A percentile compares a stretch with the other conserved stretches of the same genome.
Evolutionary conservation across 2,329 filamentous ascomycete species (phyloP).

Genomic region (Phoma sp.): DNA sequence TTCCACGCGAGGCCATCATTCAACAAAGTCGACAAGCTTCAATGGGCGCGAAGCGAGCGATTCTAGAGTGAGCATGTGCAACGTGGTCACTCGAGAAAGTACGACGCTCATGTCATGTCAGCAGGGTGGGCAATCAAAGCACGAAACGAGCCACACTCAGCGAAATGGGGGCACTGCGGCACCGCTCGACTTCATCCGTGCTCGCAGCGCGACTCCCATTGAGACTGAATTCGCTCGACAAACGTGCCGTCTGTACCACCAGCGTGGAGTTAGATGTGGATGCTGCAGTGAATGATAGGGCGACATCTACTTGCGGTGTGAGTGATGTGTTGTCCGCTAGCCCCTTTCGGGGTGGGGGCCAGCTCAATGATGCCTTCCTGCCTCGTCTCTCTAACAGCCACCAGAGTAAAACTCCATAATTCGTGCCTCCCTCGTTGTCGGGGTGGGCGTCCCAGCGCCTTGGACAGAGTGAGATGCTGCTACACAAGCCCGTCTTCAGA

Average conservation of each 20-base stretch:
- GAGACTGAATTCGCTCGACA: constrained; percentile 34
- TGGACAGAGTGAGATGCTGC: constrained; percentile 31
- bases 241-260: constrained; percentile 46
- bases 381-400: constrained; percentile 33
- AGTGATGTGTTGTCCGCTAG: constrained; percentile 44
- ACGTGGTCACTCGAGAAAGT: constrained; percentile 48
- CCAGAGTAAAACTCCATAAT: constrained; percentile 25
- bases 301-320: constrained; percentile 43
- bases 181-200: constrained; percentile 7
- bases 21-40: constrained; percentile 19
- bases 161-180: constrained; percentile 20
- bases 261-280: constrained; percentile 43
- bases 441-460: constrained; percentile 30
- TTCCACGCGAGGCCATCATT: constrained; percentile 24
- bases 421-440: constrained; percentile 29
- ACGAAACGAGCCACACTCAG: constrained; percentile 28
- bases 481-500: constrained; percentile 31
- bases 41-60: constrained; percentile 27
- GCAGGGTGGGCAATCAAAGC: constrained; percentile 29
- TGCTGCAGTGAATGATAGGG: constrained; percentile 40
- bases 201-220: constrained; percentile 18
- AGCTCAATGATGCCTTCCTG: constrained; percentile 38
- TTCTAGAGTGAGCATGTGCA: constrained; percentile 36
- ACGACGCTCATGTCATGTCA: constrained; percentile 45
- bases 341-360: constrained; percentile 13